phyloP scores from a whole-genome alignment of 2,329 filamentous ascomycete species.

The Pseudohalonectria lignicola region DNA sequence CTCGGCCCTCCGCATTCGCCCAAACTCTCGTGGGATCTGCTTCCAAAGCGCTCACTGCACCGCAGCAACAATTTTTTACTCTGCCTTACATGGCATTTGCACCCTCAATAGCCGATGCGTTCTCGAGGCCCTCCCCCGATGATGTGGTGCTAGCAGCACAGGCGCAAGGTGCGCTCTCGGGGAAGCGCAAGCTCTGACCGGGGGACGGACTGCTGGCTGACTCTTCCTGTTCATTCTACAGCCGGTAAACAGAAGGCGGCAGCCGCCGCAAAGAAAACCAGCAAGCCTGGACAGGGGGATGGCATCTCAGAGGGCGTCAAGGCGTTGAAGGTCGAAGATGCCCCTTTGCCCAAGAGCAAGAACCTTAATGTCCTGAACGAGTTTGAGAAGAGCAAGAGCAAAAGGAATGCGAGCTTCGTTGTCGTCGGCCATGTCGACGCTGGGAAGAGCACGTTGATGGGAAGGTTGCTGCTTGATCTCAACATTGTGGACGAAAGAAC shows the following conservation, averaged over 20 bases:
- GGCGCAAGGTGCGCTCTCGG: conserved; percentile 68
- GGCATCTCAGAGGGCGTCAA: conserved; percentile 23
- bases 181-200: conserved; percentile 35
- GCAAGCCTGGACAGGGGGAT: conserved; percentile 13
- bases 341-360: conserved; percentile 55
- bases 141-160: conserved; percentile 81
- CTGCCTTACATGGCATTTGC: conserved; percentile 40
- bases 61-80: conserved; percentile 20
- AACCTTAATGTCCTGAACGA: conserved; percentile 78
- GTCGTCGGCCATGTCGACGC: conserved; percentile 96
- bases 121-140: conserved; percentile 82
- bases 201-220: too few species aligned
- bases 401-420: conserved; percentile 80
- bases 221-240: conserved; percentile 25
- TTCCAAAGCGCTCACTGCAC: conserved; percentile 10
- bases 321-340: conserved; percentile 32
- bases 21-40: conserved; percentile 36
- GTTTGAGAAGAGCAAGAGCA: conserved; percentile 62
- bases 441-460: conserved; percentile 96
- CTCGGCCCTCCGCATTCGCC: conserved; percentile 45
- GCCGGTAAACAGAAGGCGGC: conserved; percentile 36
- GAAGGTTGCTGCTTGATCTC: conserved; percentile 79
- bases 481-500: conserved; percentile 81
- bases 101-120: conserved; percentile 47
- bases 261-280: conserved; percentile 23